These are phyloP conservation scores for Senna siamea DNA, from an alignment of 306 rosid species.

Conservation along the genomic window DNA sequence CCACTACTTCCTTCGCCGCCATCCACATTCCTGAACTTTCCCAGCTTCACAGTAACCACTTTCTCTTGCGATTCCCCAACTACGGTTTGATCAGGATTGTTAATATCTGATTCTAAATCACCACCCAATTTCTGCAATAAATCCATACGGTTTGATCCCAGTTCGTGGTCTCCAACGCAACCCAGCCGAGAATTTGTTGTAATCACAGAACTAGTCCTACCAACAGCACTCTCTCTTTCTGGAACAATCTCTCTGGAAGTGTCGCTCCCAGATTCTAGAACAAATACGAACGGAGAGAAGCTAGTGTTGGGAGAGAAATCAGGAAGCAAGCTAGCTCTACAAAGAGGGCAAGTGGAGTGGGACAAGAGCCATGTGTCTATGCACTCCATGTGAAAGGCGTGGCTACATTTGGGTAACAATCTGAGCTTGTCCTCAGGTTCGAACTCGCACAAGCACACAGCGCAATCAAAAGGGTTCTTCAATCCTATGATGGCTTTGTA, in stretches of 20 bases:
- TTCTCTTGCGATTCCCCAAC: constrained; percentile 48
- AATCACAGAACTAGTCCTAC: constrained; percentile 62
- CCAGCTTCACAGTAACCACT: constrained; percentile 82
- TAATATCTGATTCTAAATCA: constrained; percentile 48
- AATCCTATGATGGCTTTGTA: constrained; percentile 83
- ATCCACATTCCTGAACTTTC: constrained; percentile 80
- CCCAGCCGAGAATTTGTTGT: too few species aligned
- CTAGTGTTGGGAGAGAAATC: constrained; percentile 53
- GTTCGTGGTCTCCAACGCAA: constrained; percentile 50
- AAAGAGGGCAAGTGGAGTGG: constrained; percentile 94
- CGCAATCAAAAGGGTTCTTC: constrained; percentile 91
- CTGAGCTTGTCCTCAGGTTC: constrained; percentile 87
- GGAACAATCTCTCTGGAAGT: constrained; percentile 71
- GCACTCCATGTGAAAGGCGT: constrained; percentile 92
- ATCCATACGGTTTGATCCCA: constrained; percentile 47
- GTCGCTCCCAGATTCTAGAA: constrained; percentile 90
- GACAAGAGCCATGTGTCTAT: constrained; percentile 97
- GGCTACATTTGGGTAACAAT: constrained; percentile 89
- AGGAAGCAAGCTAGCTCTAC: constrained; percentile 76
- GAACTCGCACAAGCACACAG: constrained; percentile 93
- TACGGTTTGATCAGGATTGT: constrained; percentile 32
- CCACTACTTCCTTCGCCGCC: constrained; percentile 45
- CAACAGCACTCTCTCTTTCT: constrained; percentile 53
- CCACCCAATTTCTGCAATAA: constrained; percentile 43
- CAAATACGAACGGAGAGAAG: constrained; percentile 72